These are phyloP conservation scores for Silene uniflora DNA, from an alignment of 148 eudicot genomes.

Conservation along the genomic window DNA sequence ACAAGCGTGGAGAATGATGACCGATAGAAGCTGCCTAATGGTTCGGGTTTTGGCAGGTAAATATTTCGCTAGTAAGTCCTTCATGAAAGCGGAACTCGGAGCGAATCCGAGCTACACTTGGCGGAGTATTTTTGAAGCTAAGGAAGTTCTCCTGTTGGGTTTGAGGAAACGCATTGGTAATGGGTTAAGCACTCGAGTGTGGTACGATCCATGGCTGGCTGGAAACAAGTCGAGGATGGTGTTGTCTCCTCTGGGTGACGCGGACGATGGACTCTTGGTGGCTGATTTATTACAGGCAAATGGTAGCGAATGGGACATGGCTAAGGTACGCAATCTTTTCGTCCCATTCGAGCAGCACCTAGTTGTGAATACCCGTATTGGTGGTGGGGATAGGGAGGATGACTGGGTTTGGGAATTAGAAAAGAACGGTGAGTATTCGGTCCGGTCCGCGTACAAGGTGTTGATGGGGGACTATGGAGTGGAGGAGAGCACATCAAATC, in stretches of 20 bases:
- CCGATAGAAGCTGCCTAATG: not conserved
- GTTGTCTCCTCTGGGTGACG: not conserved
- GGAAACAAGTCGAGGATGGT: not conserved
- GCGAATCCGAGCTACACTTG: not conserved
- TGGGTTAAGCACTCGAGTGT: not conserved
- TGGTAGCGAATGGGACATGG: not conserved
- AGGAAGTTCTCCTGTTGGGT: not conserved
- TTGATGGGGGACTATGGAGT: not conserved
- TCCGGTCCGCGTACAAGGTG: not conserved
- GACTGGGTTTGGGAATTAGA: not conserved
- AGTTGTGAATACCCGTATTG: not conserved
- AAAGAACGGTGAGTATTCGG: not conserved
- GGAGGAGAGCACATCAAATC: not conserved
- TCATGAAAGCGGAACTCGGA: not conserved
- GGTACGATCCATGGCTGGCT: not conserved
- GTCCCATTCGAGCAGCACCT: not conserved
- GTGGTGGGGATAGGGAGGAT: not conserved
- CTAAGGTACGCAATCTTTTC: not conserved
- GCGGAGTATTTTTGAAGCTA: not conserved
- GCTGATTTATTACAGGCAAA: not conserved
- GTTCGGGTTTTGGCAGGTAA: not conserved
- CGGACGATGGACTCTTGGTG: not conserved
- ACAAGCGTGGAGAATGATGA: too few relatives aligned
- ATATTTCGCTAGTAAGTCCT: not conserved
- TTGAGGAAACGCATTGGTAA: not conserved